These are phyloP conservation scores for Chalciporus sphaerocephalus DNA, from an alignment of 768 basidiomycete species.

Conservation along the genomic window DNA sequence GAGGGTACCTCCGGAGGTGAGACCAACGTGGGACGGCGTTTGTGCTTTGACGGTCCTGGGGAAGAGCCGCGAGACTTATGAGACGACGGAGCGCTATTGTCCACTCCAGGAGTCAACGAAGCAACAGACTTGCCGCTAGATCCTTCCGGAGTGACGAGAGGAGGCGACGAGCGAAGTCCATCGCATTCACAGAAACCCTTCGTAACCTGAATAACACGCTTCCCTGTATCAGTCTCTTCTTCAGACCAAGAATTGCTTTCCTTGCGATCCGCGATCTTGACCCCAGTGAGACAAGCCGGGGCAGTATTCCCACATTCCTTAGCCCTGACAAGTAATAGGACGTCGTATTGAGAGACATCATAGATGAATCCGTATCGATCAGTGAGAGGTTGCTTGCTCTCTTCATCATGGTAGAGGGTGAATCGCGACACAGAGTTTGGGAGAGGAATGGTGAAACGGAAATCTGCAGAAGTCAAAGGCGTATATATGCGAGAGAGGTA, in stretches of 20 bases:
- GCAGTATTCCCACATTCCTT: constrained; percentile 70
- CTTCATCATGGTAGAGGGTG: constrained; percentile 46
- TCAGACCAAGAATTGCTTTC: constrained; percentile 78
- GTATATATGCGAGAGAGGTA: constrained; percentile 75
- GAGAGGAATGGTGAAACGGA: constrained; percentile 65
- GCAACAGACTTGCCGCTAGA: constrained; percentile 7
- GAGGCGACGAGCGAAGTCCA: constrained; percentile 20
- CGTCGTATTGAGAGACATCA: constrained; percentile 77
- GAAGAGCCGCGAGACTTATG: constrained; percentile 36
- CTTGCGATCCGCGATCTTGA: constrained; percentile 80
- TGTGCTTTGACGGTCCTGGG: constrained; percentile 47
- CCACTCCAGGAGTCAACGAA: constrained; percentile 15
- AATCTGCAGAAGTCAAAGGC: constrained; percentile 67
- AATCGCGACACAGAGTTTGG: constrained; percentile 53
- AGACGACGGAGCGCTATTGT: constrained; percentile 25
- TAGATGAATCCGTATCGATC: constrained; percentile 92
- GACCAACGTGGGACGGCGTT: constrained; percentile 43
- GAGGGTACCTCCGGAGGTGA: constrained; percentile 21
- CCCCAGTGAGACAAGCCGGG: constrained; percentile 81
- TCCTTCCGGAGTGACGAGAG: constrained; percentile 7
- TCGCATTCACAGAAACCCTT: constrained; percentile 42
- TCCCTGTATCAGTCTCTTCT: constrained; percentile 45
- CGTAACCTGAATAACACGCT: constrained; percentile 34
- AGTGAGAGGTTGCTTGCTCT: constrained; percentile 59
- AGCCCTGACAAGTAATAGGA: constrained; percentile 68